Conservation (phyloP, 2,329 filamentous ascomycete species). For the Chrysoporthe cubensis region DNA sequence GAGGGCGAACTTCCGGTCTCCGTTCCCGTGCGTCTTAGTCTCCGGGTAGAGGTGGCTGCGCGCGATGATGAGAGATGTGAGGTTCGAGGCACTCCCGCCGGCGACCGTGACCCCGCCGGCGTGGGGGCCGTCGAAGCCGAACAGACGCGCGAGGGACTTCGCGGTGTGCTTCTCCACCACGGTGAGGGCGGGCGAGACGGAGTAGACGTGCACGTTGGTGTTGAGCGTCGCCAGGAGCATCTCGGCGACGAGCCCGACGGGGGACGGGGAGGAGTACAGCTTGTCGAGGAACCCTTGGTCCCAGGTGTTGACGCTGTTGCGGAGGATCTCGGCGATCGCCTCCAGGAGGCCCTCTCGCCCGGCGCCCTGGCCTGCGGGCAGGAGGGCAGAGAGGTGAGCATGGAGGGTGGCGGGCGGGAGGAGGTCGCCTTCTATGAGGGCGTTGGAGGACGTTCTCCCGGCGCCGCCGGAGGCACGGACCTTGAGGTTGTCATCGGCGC, state of each 20-base stretch:
- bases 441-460: slow-evolving; percentile 51
- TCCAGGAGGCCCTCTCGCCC: slow-evolving; percentile 76
- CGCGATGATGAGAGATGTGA: slow-evolving; percentile 83
- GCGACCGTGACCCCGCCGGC: slow-evolving; percentile 77
- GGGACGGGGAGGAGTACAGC: slow-evolving; percentile 87
- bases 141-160: slow-evolving; percentile 71
- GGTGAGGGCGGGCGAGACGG: slow-evolving; percentile 87
- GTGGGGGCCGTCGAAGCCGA: slow-evolving; percentile 74
- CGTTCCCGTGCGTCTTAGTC: slow-evolving; percentile 76
- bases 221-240: slow-evolving; percentile 84
- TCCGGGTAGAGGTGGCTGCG: slow-evolving; percentile 83
- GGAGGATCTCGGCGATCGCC: slow-evolving; percentile 71
- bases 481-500: slow-evolving; percentile 66
- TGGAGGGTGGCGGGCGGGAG: slow-evolving; percentile 61
- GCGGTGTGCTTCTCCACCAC: slow-evolving; percentile 86
- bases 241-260: slow-evolving; percentile 83
- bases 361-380: slow-evolving; percentile 59
- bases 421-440: slow-evolving; percentile 60
- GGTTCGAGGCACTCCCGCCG: slow-evolving; percentile 84
- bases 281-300: slow-evolving; percentile 97
- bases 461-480: slow-evolving; percentile 56
- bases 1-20: slow-evolving; percentile 68
- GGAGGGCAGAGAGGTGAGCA: slow-evolving; percentile 59
- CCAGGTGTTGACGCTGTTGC: slow-evolving; percentile 97
- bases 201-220: slow-evolving; percentile 94